Base-by-base conservation (phyloP, 75 land plant genomes). In the Selaginella tamariscina region DNA sequence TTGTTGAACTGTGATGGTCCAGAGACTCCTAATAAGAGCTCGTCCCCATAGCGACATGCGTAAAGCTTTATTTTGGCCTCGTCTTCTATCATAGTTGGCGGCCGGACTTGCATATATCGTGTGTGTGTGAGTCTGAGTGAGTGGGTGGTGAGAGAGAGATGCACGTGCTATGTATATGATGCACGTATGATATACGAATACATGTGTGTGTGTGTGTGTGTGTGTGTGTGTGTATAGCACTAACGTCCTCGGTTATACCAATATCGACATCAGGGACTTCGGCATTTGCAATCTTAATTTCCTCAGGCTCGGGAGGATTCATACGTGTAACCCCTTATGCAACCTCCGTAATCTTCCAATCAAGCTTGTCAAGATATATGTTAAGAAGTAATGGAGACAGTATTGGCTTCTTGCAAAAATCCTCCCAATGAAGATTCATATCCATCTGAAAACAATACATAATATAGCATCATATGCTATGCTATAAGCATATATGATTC, bases 351-450 rank as follows among this genome's bases (percentile, higher is more conserved):
- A 59, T 59, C 62, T 59, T 26, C 26, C 26, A 27, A n/a, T 59
- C 62, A 59, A 59, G 62, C 62, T 59, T 59, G 26, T 59, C 24
- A 5, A 59, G 23, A 23, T 59, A 59, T 2, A 59, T 59, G 62
- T 59, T 59, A n/a, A 59, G 21, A 21, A 59, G 62, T 21, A 59
- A 9, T n/a, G 62, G 62, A 5, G 62, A 59, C 9, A 59, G 62
- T 5, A 59, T 59, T 5, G 62, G 21, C 62, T 59, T n/a, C 62
- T 26, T 59, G 62, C 23, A 23, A n/a, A 59, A 59, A n/a, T 26
- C 62, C 62, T 59, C 62, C 24, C 26, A 27, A n/a, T 39, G 49
- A 23, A 59, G 62, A 5, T 59, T 59, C 23, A 59, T 59, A n/a
- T 59, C 62, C 26, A 59, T 21, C 62, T 59, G 62, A 59, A 27